These are phyloP conservation scores for Curvularia sp. DNA, from an alignment of 2,329 filamentous ascomycete genomes.

Conservation along the genomic window DNA sequence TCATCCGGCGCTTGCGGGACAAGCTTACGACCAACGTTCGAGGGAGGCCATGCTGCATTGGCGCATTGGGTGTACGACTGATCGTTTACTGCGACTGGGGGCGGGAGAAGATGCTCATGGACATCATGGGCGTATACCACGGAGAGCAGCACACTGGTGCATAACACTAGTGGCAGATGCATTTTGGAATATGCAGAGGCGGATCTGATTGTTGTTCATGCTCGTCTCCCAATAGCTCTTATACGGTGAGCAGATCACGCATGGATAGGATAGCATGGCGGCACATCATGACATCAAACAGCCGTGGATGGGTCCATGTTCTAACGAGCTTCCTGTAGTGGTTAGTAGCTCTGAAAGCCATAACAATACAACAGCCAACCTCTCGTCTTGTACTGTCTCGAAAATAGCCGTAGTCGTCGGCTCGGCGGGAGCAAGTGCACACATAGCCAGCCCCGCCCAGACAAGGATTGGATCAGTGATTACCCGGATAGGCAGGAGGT, in stretches of 20 bases:
- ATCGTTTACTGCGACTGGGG: constrained; percentile 42
- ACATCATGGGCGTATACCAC: constrained; percentile 35
- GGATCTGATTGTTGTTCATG: neutral
- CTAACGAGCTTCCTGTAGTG: constrained; percentile 36
- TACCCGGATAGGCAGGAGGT: constrained; percentile 40
- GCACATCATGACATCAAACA: constrained; percentile 9
- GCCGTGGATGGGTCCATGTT: constrained; percentile 12
- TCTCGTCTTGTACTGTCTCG: constrained; percentile 15
- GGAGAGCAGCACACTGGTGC: constrained; percentile 26
- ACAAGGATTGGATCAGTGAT: constrained; percentile 33
- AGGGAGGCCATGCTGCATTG: constrained; percentile 53
- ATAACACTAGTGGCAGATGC: constrained; percentile 23
- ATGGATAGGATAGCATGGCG: constrained; percentile 4
- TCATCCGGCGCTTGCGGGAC: constrained; percentile 52
- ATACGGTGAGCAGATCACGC: constrained; percentile 9
- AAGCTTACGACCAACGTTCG: constrained; percentile 47
- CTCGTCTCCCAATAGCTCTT: constrained; percentile 10
- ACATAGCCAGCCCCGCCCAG: constrained; percentile 18
- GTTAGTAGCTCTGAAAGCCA: constrained; percentile 28
- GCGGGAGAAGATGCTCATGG: constrained; percentile 37
- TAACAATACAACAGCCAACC: constrained; percentile 17
- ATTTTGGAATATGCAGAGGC: constrained; percentile 18
- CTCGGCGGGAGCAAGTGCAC: constrained; percentile 31
- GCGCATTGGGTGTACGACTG: constrained; percentile 43
- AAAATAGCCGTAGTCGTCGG: constrained; percentile 22